Conservation (phyloP, 805 yeast genomes). For the Ogataea neopini region DNA sequence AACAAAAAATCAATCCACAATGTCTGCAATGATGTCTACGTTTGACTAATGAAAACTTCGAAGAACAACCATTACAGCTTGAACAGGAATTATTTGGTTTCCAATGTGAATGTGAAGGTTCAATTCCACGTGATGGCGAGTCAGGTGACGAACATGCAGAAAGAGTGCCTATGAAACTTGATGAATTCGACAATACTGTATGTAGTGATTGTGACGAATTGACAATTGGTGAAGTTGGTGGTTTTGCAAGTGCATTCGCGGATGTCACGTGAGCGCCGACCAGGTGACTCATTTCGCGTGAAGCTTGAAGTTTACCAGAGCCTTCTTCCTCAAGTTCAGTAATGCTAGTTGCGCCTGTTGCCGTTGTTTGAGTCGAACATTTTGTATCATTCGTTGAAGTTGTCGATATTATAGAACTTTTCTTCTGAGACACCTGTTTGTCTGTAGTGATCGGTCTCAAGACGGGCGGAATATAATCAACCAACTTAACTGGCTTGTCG, state of each 20-base stretch:
- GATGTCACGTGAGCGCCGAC: neutral
- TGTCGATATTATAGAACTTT: constrained; percentile 10
- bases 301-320: too few species aligned
- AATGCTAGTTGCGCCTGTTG: constrained; percentile 8
- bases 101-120: constrained; percentile 57
- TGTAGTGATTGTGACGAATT: constrained; percentile 8
- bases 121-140: constrained; percentile 27
- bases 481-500: constrained; percentile 47
- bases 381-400: constrained; percentile 15
- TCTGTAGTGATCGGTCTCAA: constrained; percentile 42
- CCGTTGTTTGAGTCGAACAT: neutral
- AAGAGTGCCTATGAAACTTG: constrained; percentile 7
- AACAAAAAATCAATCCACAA: constrained; percentile 51
- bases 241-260: too few species aligned
- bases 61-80: constrained; percentile 38
- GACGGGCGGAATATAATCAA: constrained; percentile 54
- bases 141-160: constrained; percentile 2
- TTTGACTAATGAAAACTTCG: constrained; percentile 30
- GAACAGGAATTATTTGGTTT: constrained; percentile 42
- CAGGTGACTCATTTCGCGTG: constrained; percentile 1
- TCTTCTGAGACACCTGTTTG: constrained; percentile 1
- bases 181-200: constrained; percentile 18
- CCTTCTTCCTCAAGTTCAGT: neutral
- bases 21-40: constrained; percentile 53
- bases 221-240: neutral